Conservation (phyloP, 1,139 yeast species). For the Nadsonia commutata region DNA sequence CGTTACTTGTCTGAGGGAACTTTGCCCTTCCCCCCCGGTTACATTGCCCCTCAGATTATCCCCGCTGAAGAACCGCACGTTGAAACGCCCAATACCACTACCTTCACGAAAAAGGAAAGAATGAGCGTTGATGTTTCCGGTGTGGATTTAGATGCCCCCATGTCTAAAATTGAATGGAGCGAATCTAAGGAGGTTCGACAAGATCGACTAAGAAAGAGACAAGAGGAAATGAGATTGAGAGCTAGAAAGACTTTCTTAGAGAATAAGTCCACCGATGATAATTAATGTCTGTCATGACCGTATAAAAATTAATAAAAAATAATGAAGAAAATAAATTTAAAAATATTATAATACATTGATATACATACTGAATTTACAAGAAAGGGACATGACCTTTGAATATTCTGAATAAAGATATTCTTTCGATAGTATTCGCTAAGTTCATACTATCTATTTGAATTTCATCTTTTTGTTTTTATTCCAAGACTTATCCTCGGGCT, state of each 20-base stretch:
- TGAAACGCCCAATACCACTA: constrained; percentile 1
- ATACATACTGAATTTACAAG: too few relatives aligned
- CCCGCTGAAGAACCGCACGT: constrained; percentile 1
- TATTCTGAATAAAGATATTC: too few relatives aligned
- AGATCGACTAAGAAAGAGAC: constrained; percentile 30
- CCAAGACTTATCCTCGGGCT: neutral
- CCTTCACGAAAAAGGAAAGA: constrained; percentile 1
- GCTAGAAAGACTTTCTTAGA: constrained; percentile 31
- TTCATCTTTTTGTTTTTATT: neutral
- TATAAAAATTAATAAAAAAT: too few relatives aligned
- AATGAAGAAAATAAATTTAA: too few relatives aligned
- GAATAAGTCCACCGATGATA: too few relatives aligned
- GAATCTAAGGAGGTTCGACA: constrained; percentile 27
- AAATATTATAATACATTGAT: too few relatives aligned
- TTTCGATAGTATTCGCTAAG: neutral
- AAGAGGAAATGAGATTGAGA: constrained; percentile 34
- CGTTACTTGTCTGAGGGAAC: constrained; percentile 47
- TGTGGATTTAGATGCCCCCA: constrained; percentile 6
- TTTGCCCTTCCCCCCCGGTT: constrained; percentile 53
- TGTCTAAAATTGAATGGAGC: constrained; percentile 23
- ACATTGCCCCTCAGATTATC: constrained; percentile 5
- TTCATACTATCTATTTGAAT: neutral
- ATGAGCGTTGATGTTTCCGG: constrained; percentile 5
- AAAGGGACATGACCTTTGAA: too few relatives aligned
- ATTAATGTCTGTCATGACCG: too few relatives aligned